Conservation (phyloP, 768 basidiomycete genomes). For the Calocybe indica region DNA sequence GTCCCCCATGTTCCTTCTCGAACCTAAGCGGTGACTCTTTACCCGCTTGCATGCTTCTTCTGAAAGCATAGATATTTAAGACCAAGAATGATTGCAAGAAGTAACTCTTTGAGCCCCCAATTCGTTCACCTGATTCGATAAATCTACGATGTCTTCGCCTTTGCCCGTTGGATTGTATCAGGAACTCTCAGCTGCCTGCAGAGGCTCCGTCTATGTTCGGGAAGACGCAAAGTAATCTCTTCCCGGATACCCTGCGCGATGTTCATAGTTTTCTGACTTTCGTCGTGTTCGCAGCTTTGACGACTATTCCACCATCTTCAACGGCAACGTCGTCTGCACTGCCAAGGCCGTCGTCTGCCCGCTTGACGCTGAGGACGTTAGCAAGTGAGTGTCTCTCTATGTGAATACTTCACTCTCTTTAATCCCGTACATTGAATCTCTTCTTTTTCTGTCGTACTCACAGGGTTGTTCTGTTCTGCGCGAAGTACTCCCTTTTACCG, state of each 20-base stretch:
- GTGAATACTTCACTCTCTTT: background rate
- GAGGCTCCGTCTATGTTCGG: constrained; percentile 41
- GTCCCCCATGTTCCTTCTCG: too few species aligned
- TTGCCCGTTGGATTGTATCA: constrained; percentile 31
- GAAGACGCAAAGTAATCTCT: constrained; percentile 23
- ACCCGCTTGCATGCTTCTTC: too few species aligned
- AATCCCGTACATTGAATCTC: constrained; percentile 1
- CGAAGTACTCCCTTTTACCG: constrained; percentile 59
- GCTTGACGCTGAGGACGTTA: constrained; percentile 74
- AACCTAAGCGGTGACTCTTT: too few species aligned
- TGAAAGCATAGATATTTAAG: too few species aligned
- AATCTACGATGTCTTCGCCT: constrained; percentile 9
- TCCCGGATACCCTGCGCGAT: background rate
- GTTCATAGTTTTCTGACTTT: background rate
- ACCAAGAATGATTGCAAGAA: too few species aligned
- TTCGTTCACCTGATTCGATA: too few species aligned
- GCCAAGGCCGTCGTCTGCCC: constrained; percentile 69
- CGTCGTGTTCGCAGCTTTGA: constrained; percentile 27
- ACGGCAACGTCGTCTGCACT: constrained; percentile 60
- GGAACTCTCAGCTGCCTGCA: constrained; percentile 39
- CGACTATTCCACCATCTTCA: constrained; percentile 59
- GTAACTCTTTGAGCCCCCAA: too few species aligned
- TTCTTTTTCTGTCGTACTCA: background rate
- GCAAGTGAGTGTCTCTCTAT: constrained; percentile 46
- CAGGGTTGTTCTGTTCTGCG: constrained; percentile 71